These are phyloP conservation scores for Amanita polypyramis DNA, from an alignment of 768 basidiomycete genomes.

Conservation along the genomic window DNA sequence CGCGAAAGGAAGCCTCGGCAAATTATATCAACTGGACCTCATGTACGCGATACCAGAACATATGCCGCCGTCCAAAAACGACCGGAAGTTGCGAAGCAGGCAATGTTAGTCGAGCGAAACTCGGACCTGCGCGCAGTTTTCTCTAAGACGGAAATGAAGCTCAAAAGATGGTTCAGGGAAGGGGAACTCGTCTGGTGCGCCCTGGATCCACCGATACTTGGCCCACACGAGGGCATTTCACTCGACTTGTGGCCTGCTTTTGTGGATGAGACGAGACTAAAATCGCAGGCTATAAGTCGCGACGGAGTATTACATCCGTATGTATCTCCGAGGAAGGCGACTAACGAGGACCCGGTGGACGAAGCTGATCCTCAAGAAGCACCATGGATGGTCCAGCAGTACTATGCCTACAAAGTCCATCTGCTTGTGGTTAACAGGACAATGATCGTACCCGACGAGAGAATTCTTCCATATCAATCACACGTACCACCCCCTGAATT, in stretches of 20 bases:
- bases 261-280: conserved; percentile 46
- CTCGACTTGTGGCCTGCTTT: conserved; percentile 71
- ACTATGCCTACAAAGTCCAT: conserved; percentile 55
- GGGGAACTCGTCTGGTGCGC: conserved; percentile 68
- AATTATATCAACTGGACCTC: conserved; percentile 7
- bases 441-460: conserved; percentile 38
- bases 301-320: conserved; percentile 4
- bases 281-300: conserved; percentile 28
- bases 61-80: conserved; percentile 14
- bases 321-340: conserved; percentile 6
- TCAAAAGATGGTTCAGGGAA: conserved; percentile 53
- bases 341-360: conserved; percentile 16
- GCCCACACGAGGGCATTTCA: conserved; percentile 23
- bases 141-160: conserved; percentile 28
- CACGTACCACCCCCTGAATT: conserved; percentile 45
- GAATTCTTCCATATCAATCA: conserved; percentile 69
- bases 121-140: conserved; percentile 53
- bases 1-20: conserved; percentile 14
- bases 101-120: conserved; percentile 52
- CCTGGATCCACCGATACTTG: conserved; percentile 38
- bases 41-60: conserved; percentile 6
- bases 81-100: conserved; percentile 26
- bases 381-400: conserved; percentile 54
- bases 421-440: conserved; percentile 48
- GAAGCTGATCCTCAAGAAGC: conserved; percentile 12